These are phyloP conservation scores for Claviceps purpurea DNA, from an alignment of 2,329 filamentous ascomycete species.

Conservation along the genomic window DNA sequence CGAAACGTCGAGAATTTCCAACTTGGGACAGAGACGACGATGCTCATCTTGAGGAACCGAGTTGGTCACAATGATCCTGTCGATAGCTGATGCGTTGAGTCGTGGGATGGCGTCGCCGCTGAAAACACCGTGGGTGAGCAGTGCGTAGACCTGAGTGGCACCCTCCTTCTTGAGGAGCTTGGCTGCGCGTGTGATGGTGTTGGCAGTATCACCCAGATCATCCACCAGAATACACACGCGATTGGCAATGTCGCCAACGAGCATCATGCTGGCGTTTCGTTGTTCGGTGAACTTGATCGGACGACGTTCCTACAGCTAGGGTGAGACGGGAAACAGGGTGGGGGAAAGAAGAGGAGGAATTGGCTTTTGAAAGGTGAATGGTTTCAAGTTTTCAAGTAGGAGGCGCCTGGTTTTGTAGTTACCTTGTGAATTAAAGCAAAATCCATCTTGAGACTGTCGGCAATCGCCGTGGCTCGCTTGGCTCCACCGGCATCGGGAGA, in stretches of 20 bases:
- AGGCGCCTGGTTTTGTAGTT: conserved; percentile 8
- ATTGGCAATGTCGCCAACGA: conserved; percentile 73
- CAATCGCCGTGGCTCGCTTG: conserved; percentile 90
- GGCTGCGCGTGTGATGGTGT: conserved; percentile 91
- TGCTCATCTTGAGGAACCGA: conserved; percentile 84
- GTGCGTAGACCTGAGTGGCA: conserved; percentile 78
- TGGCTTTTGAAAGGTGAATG: too few species aligned
- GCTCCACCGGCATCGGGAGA: conserved; percentile 93
- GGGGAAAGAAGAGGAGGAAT: conserved; percentile 14
- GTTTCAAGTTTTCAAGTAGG: too few species aligned
- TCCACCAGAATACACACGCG: conserved; percentile 84
- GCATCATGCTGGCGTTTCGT: conserved; percentile 90
- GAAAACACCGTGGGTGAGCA: conserved; percentile 89
- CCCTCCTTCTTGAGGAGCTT: conserved; percentile 96
- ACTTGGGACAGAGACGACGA: conserved; percentile 63
- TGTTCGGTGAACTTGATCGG: conserved; percentile 78
- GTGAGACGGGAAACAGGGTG: conserved; percentile 14
- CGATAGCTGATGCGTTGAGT: conserved; percentile 83
- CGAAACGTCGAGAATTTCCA: conserved; percentile 82
- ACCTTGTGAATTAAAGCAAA: conserved; percentile 98
- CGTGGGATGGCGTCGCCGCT: conserved; percentile 89
- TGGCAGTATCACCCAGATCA: conserved; percentile 88
- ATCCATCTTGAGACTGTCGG: conserved; percentile 82
- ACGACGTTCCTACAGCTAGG: conserved; percentile 56
- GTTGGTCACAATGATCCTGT: conserved; percentile 92